A percentile compares a stretch with the other conserved stretches of the same genome.
phyloP scores from a whole-genome alignment of 2,329 filamentous ascomycete genomes.

The Microdochium bolleyi region DNA sequence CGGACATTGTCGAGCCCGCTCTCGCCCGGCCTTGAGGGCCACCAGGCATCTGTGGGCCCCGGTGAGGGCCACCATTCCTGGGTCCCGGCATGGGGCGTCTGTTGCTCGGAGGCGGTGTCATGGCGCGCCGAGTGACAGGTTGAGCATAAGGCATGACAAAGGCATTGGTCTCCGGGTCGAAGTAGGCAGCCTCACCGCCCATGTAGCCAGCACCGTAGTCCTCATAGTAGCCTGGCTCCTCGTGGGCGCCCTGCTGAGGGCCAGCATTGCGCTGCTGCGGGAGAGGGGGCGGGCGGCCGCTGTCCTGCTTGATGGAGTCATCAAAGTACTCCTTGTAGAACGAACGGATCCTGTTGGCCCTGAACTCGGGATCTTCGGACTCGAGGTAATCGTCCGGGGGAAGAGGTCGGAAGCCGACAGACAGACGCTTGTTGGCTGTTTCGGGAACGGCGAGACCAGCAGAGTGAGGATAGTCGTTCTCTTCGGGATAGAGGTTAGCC shows the following conservation, averaged over 20 bases:
- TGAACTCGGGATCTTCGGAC: constrained; percentile 83
- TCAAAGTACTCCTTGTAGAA: constrained; percentile 99
- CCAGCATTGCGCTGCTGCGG: constrained; percentile 11
- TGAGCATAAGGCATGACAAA: constrained; percentile 81
- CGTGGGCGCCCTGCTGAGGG: neutral
- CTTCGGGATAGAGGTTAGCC: constrained; percentile 10
- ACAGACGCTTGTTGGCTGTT: constrained; percentile 50
- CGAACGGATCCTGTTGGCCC: constrained; percentile 92
- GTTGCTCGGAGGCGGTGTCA: constrained; percentile 76
- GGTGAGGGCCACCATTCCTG: constrained; percentile 17
- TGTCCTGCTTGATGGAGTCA: constrained; percentile 41
- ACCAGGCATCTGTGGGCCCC: constrained; percentile 27
- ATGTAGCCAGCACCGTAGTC: constrained; percentile 67
- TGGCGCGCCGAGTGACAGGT: constrained; percentile 78
- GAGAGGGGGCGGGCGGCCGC: constrained; percentile 12
- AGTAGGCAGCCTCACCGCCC: constrained; percentile 54
- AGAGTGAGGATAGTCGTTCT: constrained; percentile 17
- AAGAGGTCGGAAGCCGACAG: constrained; percentile 71
- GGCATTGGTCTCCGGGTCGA: constrained; percentile 58
- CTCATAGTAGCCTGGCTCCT: constrained; percentile 51
- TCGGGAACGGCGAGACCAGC: constrained; percentile 44
- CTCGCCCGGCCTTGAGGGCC: constrained; percentile 48
- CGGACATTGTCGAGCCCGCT: constrained; percentile 30
- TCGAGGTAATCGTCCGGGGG: constrained; percentile 74
- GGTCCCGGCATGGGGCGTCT: constrained; percentile 24